phyloP scores from a whole-genome alignment of 257 asterid genomes.

The Capsicum pubescens region DNA sequence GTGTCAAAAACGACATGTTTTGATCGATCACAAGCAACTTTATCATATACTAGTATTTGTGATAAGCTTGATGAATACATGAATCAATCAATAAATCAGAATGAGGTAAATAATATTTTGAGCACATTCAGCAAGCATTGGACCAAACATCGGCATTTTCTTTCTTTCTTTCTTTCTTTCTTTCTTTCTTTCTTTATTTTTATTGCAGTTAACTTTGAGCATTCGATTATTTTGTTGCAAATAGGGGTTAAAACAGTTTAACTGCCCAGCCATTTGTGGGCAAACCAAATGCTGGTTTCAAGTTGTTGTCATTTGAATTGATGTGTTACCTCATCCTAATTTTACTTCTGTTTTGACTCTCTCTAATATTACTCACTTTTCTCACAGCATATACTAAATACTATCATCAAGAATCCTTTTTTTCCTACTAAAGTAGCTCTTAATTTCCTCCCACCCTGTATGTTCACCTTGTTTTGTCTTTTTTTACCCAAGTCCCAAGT shows the following conservation, averaged over 20 bases:
- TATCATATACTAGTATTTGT: no score
- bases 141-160: no score
- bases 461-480: not conserved
- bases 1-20: not conserved
- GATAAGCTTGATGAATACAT: no score
- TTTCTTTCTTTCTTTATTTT: no score
- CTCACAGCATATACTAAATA: not conserved
- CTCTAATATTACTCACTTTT: not conserved
- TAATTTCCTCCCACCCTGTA: not conserved
- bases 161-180: no score
- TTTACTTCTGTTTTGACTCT: not conserved
- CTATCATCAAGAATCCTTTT: not conserved
- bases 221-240: no score
- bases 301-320: conserved; percentile 29
- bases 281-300: conserved; percentile 11
- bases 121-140: no score
- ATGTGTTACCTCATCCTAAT: conserved; percentile 23
- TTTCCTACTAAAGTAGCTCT: not conserved
- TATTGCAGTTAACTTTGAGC: no score
- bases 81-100: no score
- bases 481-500: not conserved
- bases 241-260: not conserved
- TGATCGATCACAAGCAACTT: no score
- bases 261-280: not conserved
- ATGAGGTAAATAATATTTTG: no score